These are phyloP conservation scores for Fusarium musae DNA, from an alignment of 2,329 filamentous ascomycete species.

Conservation along the genomic window DNA sequence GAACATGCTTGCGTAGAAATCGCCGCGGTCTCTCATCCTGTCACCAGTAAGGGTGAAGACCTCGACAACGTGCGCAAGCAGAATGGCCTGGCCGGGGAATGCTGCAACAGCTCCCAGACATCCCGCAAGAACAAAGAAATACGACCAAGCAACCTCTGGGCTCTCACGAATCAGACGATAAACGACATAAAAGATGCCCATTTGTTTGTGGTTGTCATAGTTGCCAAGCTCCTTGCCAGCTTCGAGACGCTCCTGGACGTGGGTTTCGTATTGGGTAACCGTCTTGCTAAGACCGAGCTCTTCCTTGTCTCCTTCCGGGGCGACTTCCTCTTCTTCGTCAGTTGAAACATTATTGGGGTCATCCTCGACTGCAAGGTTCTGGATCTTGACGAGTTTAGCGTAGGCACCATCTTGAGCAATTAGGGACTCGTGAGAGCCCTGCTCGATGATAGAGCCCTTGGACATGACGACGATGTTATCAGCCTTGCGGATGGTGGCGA, in stretches of 20 bases:
- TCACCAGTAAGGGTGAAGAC: constrained; percentile 52
- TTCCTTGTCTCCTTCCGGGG: constrained; percentile 29
- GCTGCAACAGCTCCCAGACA: constrained; percentile 50
- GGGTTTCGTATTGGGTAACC: constrained; percentile 47
- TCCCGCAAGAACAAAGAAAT: constrained; percentile 48
- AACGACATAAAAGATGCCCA: constrained; percentile 47
- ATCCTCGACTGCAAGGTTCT: constrained; percentile 49
- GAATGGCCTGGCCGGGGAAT: constrained; percentile 57
- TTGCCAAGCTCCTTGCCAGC: constrained; percentile 51
- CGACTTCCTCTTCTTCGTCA: constrained; percentile 42
- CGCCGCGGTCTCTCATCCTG: constrained; percentile 52
- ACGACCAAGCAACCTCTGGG: constrained; percentile 51
- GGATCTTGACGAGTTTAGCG: constrained; percentile 59
- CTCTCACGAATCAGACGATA: constrained; percentile 51
- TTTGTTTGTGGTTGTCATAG: constrained; percentile 49
- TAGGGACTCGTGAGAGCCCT: constrained; percentile 60
- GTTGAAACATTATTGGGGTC: constrained; percentile 33
- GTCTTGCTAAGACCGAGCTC: constrained; percentile 42
- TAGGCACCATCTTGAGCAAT: constrained; percentile 62
- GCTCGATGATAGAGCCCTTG: constrained; percentile 41
- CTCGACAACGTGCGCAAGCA: constrained; percentile 55
- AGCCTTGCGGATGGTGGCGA: constrained; percentile 52
- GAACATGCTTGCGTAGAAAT: constrained; percentile 68
- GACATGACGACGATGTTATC: constrained; percentile 49
- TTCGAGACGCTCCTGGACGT: constrained; percentile 47